Conservation (phyloP, 2,329 filamentous ascomycete genomes). For the Plenodomus tracheiphilus region DNA sequence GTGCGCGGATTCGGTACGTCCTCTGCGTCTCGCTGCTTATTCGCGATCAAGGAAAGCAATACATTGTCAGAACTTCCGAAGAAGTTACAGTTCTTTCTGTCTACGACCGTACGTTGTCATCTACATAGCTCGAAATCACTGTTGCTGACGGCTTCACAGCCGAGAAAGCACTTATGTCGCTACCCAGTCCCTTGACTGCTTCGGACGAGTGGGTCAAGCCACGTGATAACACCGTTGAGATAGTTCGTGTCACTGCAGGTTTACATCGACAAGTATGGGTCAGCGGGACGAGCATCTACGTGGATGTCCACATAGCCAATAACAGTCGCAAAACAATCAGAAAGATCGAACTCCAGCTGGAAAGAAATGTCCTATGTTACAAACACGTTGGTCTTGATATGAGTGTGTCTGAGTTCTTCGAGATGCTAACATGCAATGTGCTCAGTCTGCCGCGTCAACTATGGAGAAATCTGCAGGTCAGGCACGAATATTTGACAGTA, state of each 20-base stretch:
- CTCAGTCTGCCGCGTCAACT: conserved; percentile 52
- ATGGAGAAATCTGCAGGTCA: conserved; percentile 55
- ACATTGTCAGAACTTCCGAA: conserved; percentile 55
- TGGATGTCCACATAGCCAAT: conserved; percentile 58
- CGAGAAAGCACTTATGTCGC: conserved; percentile 58
- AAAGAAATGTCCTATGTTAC: conserved; percentile 56
- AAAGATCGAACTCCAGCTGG: conserved; percentile 56
- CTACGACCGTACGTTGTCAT: conserved; percentile 52
- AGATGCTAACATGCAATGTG: conserved; percentile 23
- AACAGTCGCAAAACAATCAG: conserved; percentile 54
- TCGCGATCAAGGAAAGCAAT: conserved; percentile 53
- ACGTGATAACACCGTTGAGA: conserved; percentile 47
- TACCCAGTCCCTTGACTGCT: conserved; percentile 56
- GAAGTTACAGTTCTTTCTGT: conserved; percentile 57
- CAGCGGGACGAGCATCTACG: conserved; percentile 58
- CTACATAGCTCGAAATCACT: conserved; percentile 1
- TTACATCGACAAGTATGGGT: conserved; percentile 63
- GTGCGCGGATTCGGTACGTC: conserved; percentile 56
- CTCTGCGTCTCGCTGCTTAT: conserved; percentile 54
- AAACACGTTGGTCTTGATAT: conserved; percentile 47
- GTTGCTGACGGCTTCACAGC: conserved; percentile 36
- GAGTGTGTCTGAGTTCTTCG: neutral
- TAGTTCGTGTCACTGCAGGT: conserved; percentile 55
- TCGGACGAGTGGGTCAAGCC: conserved; percentile 52
- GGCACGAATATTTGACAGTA: conserved; percentile 57